These are phyloP conservation scores for Klebsormidium nitens DNA, from an alignment of 139 green algal genomes.

Conservation along the genomic window DNA sequence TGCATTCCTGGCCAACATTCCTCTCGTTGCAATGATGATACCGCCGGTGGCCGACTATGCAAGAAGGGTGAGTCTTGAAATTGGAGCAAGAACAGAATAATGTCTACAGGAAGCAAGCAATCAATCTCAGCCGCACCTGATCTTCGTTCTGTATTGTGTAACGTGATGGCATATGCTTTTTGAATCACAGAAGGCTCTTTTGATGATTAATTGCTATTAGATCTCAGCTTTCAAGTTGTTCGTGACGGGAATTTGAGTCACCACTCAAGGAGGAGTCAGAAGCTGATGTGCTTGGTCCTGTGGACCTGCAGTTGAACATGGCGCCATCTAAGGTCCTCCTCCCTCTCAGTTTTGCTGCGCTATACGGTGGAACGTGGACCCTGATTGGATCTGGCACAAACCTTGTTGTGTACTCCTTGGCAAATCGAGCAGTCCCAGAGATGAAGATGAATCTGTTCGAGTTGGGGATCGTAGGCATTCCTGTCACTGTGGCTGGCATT, in stretches of 20 bases:
- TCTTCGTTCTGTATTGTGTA: too few relatives aligned
- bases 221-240: too few relatives aligned
- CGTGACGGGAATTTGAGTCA: too few relatives aligned
- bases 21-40: slow-evolving; percentile 58
- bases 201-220: neutral
- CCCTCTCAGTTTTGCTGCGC: slow-evolving; percentile 61
- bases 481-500: slow-evolving; percentile 25
- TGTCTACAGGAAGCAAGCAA: too few relatives aligned
- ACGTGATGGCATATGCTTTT: too few relatives aligned
- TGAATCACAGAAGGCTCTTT: neutral
- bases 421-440: slow-evolving; percentile 15
- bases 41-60: slow-evolving; percentile 38
- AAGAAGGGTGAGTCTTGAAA: slow-evolving; percentile 13
- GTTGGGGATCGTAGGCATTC: slow-evolving; percentile 23
- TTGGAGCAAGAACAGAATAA: too few relatives aligned
- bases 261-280: too few relatives aligned
- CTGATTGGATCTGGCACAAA: slow-evolving; percentile 78
- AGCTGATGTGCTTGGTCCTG: too few relatives aligned
- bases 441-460: slow-evolving; percentile 32
- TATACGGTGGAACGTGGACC: slow-evolving; percentile 70
- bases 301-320: slow-evolving; percentile 28
- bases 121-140: too few relatives aligned
- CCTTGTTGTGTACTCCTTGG: slow-evolving; percentile 61
- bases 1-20: slow-evolving; percentile 82
- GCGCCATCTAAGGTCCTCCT: slow-evolving; percentile 56